phyloP scores from a whole-genome alignment of 169 alveolate genomes.

The Pseudocohnilembus persalinus region DNA sequence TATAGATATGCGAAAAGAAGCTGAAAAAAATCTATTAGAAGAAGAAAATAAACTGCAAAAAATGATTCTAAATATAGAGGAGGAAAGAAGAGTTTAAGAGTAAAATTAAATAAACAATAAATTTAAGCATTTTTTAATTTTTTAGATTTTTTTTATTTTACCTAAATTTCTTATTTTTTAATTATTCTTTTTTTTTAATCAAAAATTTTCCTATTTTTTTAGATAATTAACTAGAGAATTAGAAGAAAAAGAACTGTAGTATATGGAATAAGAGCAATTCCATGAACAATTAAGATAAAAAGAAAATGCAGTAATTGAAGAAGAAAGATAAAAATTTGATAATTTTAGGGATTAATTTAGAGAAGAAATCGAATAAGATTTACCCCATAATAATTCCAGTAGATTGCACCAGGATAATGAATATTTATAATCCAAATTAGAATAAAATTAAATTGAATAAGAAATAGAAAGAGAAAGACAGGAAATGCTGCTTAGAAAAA shows the following conservation, averaged over 20 bases:
- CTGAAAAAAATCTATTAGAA: background rate
- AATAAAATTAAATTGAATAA: no score
- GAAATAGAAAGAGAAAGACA: background rate
- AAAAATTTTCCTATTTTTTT: no score
- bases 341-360: background rate
- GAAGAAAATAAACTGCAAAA: background rate
- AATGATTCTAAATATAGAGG: background rate
- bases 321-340: background rate
- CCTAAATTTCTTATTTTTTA: no score
- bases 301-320: background rate
- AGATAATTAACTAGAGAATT: background rate
- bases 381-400: no score
- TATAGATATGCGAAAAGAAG: background rate
- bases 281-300: background rate
- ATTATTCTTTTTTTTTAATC: no score
- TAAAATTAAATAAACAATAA: no score
- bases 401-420: no score
- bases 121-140: background rate
- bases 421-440: no score
- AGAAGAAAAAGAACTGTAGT: background rate
- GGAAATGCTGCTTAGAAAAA: background rate
- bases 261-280: background rate
- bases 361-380: background rate
- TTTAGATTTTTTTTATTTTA: no score
- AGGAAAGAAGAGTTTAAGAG: background rate